These are phyloP conservation scores for Paramecium sexaurelia DNA, from an alignment of 73 alveolate genomes.

Conservation along the genomic window DNA sequence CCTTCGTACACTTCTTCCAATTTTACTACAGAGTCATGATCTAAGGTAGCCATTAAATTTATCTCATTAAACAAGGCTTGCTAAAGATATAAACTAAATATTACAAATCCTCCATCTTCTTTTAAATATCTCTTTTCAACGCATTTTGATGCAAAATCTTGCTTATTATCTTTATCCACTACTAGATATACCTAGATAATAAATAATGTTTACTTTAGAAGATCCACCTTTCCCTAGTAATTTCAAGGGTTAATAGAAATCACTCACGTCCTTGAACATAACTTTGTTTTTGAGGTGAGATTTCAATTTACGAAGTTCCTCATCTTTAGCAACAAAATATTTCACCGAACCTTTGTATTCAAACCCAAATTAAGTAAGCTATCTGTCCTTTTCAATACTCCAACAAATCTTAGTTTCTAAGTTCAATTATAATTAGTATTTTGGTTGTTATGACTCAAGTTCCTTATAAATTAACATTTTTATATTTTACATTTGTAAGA, in stretches of 20 bases:
- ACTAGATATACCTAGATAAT: slow-evolving; percentile 16
- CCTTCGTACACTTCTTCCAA: slow-evolving; percentile 66
- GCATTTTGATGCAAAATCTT: slow-evolving; percentile 48
- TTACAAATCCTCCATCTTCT: slow-evolving; percentile 54
- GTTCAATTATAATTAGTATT: background rate
- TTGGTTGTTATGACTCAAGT: slow-evolving; percentile 17
- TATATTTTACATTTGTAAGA: background rate
- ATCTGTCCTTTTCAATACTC: slow-evolving; percentile 21
- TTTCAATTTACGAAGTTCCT: background rate
- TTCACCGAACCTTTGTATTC: slow-evolving; percentile 26
- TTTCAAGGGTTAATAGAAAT: slow-evolving; percentile 41
- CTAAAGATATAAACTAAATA: background rate
- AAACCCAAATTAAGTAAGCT: slow-evolving; percentile 28
- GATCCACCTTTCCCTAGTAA: slow-evolving; percentile 43
- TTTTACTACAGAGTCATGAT: slow-evolving; percentile 30
- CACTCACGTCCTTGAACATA: slow-evolving; percentile 46
- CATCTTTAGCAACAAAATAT: slow-evolving; percentile 1
- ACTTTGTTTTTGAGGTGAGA: background rate
- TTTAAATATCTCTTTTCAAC: slow-evolving; percentile 37
- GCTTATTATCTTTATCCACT: slow-evolving; percentile 3
- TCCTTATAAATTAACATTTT: background rate
- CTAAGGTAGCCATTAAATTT: slow-evolving; percentile 4
- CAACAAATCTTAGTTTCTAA: background rate
- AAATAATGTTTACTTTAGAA: background rate
- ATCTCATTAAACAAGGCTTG: slow-evolving; percentile 29